Evolutionary conservation across 2,329 filamentous ascomycete species (phyloP).

Genomic region (Chaetoscypha palmicola): DNA sequence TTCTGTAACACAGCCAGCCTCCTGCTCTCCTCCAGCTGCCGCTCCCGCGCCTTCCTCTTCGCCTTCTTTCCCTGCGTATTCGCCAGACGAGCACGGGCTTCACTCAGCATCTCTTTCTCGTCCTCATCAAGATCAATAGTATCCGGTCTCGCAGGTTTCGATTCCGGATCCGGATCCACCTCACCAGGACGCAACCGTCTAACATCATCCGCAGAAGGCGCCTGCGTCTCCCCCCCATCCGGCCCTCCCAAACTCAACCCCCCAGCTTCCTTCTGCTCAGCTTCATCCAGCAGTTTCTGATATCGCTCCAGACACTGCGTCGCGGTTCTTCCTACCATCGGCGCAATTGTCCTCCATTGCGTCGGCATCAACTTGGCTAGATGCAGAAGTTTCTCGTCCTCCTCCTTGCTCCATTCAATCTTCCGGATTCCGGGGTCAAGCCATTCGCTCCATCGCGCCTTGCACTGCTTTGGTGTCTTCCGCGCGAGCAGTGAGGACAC

Average conservation of each 20-base stretch:
- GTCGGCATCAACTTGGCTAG: conserved; percentile 98
- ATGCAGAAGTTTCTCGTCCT: conserved; percentile 95
- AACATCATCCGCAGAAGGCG: conserved; percentile 89
- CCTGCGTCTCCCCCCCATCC: conserved; percentile 76
- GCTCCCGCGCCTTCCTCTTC: conserved; percentile 91
- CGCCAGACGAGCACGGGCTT: conserved; percentile 89
- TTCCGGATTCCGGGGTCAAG: conserved; percentile 96
- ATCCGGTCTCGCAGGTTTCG: conserved; percentile 89
- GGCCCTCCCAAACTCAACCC: conserved; percentile 78
- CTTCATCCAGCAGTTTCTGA: conserved; percentile 92
- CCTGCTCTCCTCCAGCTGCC: conserved; percentile 90
- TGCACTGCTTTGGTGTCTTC: conserved; percentile 98
- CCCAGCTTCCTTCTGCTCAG: conserved; percentile 77
- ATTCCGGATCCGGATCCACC: conserved; percentile 94
- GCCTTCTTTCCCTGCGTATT: conserved; percentile 99
- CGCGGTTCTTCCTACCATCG: conserved; percentile 90
- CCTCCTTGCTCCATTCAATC: conserved; percentile 97
- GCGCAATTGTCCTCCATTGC: conserved; percentile 97
- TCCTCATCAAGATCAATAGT: conserved; percentile 98
- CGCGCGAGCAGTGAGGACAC: conserved; percentile 94
- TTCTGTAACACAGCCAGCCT: conserved; percentile 88
- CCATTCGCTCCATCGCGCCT: conserved; percentile 98
- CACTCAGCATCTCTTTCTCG: conserved; percentile 98
- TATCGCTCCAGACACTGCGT: conserved; percentile 97
- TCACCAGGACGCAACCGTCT: conserved; percentile 83